Conservation (phyloP, 1,284 basidiomycete genomes). For the Malassezia sp. region DNA sequence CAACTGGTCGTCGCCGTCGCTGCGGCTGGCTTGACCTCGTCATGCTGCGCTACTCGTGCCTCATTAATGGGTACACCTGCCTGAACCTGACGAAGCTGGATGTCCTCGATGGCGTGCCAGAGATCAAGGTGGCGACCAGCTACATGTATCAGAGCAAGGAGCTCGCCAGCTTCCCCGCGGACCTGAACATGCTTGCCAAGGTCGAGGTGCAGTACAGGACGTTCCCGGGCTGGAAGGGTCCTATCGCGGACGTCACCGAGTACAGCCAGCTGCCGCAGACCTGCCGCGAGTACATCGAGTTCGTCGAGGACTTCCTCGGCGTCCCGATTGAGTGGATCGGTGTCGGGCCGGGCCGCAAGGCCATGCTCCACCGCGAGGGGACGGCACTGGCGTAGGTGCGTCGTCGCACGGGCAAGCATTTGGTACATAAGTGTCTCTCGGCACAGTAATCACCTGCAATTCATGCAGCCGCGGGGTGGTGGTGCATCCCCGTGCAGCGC, state of each 20-base stretch:
- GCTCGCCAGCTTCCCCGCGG: conserved; percentile 81
- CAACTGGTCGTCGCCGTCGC: conserved; percentile 79
- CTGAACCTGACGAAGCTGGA: conserved; percentile 96
- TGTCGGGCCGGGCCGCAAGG: conserved; percentile 69
- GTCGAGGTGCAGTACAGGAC: conserved; percentile 83
- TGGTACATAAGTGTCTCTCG: background rate
- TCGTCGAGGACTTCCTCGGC: conserved; percentile 70
- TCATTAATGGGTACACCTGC: conserved; percentile 89
- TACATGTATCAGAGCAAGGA: conserved; percentile 70
- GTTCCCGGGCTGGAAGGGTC: conserved; percentile 78
- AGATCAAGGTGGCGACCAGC: conserved; percentile 77
- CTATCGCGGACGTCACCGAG: conserved; percentile 59
- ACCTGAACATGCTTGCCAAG: conserved; percentile 67
- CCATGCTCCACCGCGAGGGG: conserved; percentile 58
- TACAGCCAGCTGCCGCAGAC: conserved; percentile 75
- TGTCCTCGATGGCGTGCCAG: conserved; percentile 69
- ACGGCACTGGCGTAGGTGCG: background rate
- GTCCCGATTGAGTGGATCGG: conserved; percentile 83
- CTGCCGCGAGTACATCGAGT: conserved; percentile 75
- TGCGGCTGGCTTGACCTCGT: conserved; percentile 97
- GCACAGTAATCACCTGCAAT: too few species aligned
- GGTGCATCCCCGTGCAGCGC: too few species aligned
- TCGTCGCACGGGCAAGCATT: background rate
- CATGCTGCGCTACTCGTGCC: conserved; percentile 78
- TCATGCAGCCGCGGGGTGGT: too few species aligned